These are phyloP conservation scores for Sphaerulina populicola DNA, from an alignment of 2,329 filamentous ascomycete species.

Conservation along the genomic window DNA sequence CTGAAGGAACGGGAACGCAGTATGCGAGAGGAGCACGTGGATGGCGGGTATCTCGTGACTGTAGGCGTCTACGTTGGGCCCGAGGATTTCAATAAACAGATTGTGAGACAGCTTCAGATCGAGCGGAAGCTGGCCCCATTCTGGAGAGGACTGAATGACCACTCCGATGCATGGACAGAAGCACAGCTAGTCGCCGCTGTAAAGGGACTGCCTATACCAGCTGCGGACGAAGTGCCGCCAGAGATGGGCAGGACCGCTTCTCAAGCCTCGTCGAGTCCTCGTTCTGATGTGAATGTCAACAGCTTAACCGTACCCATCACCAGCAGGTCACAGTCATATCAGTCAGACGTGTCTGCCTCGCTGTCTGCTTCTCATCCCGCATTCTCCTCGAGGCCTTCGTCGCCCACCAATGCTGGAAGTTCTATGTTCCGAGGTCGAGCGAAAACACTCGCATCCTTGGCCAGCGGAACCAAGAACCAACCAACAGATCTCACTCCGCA, in stretches of 20 bases:
- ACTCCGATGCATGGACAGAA: slow-evolving; percentile 82
- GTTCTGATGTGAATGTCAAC: slow-evolving; percentile 54
- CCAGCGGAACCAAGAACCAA: slow-evolving; percentile 63
- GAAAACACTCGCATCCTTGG: slow-evolving; percentile 77
- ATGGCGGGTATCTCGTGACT: slow-evolving; percentile 90
- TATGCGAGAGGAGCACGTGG: slow-evolving; percentile 82
- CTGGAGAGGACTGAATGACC: slow-evolving; percentile 87
- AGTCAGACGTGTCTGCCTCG: slow-evolving; percentile 60
- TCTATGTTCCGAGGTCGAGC: slow-evolving; percentile 70
- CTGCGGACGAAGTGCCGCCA: slow-evolving; percentile 71
- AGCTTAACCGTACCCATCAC: slow-evolving; percentile 72
- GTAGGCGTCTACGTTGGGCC: slow-evolving; percentile 84
- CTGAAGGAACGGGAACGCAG: slow-evolving; percentile 83
- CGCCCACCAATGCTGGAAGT: slow-evolving; percentile 38
- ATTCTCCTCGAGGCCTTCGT: slow-evolving; percentile 47
- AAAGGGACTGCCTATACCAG: slow-evolving; percentile 72
- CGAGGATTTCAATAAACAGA: slow-evolving; percentile 85
- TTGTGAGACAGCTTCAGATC: slow-evolving; percentile 90
- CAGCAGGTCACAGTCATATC: slow-evolving; percentile 65
- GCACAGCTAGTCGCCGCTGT: slow-evolving; percentile 90
- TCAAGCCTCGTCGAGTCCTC: slow-evolving; percentile 35
- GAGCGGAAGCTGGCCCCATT: slow-evolving; percentile 89
- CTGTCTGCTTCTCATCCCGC: slow-evolving; percentile 54
- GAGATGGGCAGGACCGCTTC: slow-evolving; percentile 49
- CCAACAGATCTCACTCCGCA: slow-evolving; percentile 61